These are phyloP conservation scores for Leccinellum rugosiceps DNA, from an alignment of 768 basidiomycete species.

Conservation along the genomic window DNA sequence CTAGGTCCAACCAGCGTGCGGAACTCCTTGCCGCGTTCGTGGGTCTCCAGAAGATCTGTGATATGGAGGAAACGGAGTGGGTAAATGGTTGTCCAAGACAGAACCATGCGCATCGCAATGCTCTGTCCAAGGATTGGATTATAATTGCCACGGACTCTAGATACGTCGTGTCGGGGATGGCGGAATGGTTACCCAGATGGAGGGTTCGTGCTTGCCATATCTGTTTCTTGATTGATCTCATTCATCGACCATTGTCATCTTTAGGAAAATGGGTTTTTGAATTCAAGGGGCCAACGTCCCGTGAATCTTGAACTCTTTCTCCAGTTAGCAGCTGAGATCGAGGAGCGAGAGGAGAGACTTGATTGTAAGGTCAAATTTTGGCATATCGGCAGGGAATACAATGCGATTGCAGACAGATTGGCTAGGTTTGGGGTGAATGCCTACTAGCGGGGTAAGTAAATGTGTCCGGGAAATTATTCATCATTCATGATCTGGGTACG, in stretches of 20 bases:
- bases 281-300: background rate
- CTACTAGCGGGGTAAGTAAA: background rate
- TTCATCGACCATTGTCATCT: background rate
- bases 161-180: background rate
- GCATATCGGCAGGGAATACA: background rate
- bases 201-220: background rate
- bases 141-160: background rate
- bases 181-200: background rate
- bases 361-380: background rate
- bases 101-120: background rate
- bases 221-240: background rate
- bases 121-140: background rate
- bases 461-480: no score
- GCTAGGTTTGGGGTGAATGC: background rate
- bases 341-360: background rate
- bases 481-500: no score
- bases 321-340: background rate
- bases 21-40: background rate
- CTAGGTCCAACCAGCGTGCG: background rate
- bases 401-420: background rate
- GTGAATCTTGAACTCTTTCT: background rate
- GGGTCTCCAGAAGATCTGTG: constrained; percentile 27
- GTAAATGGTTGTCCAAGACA: background rate
- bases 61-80: constrained; percentile 13
- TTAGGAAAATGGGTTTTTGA: background rate